These are phyloP conservation scores for Cutaneotrichosporon sp. DNA, from an alignment of 1,284 basidiomycete species.

Conservation along the genomic window DNA sequence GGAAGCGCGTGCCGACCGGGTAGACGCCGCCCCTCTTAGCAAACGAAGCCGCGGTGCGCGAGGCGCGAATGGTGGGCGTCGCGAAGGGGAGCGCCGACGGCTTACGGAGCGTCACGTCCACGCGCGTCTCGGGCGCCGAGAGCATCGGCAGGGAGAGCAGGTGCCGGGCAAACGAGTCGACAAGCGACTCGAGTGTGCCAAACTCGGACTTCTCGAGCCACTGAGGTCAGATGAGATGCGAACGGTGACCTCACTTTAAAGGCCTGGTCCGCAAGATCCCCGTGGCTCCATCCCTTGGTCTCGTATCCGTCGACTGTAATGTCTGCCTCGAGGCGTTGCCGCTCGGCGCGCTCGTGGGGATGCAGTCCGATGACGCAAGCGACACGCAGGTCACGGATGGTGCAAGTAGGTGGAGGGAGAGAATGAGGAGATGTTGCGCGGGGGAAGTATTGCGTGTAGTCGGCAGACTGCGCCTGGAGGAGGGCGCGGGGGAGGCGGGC, in stretches of 20 bases:
- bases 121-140: slow-evolving; percentile 30
- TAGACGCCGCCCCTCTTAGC: slow-evolving; percentile 23
- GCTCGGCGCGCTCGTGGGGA: slow-evolving; percentile 67
- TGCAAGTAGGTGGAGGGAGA: slow-evolving; percentile 12
- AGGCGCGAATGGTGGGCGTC: slow-evolving; percentile 64
- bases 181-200: slow-evolving; percentile 73
- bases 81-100: slow-evolving; percentile 75
- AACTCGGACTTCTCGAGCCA: slow-evolving; percentile 60
- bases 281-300: slow-evolving; percentile 52
- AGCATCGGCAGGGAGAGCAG: slow-evolving; percentile 29
- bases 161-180: slow-evolving; percentile 62
- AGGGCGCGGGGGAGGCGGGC: slow-evolving; percentile 40
- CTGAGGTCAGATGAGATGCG: slow-evolving; percentile 26
- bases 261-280: slow-evolving; percentile 52
- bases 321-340: slow-evolving; percentile 69
- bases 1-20: neutral
- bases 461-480: slow-evolving; percentile 34
- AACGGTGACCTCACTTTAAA: slow-evolving; percentile 53
- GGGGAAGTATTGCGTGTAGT: slow-evolving; percentile 21
- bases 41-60: slow-evolving; percentile 57
- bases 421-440: neutral
- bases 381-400: slow-evolving; percentile 60
- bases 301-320: slow-evolving; percentile 53
- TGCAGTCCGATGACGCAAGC: slow-evolving; percentile 69
- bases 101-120: slow-evolving; percentile 68